phyloP scores from a whole-genome alignment of 2,329 filamentous ascomycete species.

The Pseudomassariella vexata region DNA sequence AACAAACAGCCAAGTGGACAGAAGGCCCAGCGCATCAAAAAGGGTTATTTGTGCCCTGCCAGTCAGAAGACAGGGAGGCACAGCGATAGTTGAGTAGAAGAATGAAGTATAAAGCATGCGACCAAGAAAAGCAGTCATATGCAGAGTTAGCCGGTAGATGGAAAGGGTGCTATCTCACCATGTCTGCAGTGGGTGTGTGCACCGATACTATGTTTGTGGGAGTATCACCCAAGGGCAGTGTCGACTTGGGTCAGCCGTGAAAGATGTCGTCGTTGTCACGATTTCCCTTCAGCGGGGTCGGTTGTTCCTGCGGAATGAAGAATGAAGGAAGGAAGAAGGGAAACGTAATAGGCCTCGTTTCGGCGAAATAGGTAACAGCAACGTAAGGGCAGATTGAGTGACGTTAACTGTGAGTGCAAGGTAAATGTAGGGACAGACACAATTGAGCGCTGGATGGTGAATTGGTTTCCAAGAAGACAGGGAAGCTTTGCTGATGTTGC shows the following conservation, averaged over 20 bases:
- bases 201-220: neutral
- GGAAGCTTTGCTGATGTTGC: too few relatives aligned
- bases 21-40: neutral
- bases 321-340: neutral
- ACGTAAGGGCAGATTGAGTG: too few relatives aligned
- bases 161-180: constrained; percentile 4
- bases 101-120: neutral
- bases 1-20: neutral
- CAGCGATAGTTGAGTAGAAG: too few relatives aligned
- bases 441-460: too few relatives aligned
- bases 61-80: neutral
- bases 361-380: too few relatives aligned
- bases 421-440: too few relatives aligned
- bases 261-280: constrained; percentile 2
- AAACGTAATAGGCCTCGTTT: too few relatives aligned
- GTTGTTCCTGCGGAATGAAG: too few relatives aligned
- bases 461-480: too few relatives aligned
- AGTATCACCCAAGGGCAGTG: neutral
- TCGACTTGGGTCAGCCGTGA: neutral
- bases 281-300: constrained; percentile 6
- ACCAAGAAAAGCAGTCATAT: constrained; percentile 2
- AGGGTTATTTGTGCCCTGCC: neutral
- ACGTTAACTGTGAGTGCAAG: too few relatives aligned
- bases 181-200: constrained; percentile 1
- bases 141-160: constrained; percentile 2